These are phyloP conservation scores for Oxyria digyna DNA, from an alignment of 148 eudicot species.

Conservation along the genomic window DNA sequence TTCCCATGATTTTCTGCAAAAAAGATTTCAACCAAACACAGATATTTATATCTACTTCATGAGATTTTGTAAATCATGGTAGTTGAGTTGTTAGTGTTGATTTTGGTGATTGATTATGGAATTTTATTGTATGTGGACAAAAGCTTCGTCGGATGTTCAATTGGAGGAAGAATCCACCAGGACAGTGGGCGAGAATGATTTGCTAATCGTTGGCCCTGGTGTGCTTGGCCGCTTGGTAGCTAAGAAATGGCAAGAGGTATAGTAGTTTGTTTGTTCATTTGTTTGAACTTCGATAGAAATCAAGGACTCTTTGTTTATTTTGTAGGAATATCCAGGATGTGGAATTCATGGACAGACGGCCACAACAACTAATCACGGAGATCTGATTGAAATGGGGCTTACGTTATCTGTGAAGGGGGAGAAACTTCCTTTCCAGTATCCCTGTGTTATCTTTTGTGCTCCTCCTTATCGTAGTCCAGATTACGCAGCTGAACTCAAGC, in stretches of 20 bases:
- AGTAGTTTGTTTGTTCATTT: no score
- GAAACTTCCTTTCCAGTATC: conserved; percentile 28
- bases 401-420: conserved; percentile 38
- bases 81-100: not conserved
- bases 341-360: conserved; percentile 59
- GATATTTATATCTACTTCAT: no score
- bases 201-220: conserved; percentile 85
- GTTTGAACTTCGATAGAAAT: no score
- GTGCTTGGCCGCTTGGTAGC: conserved; percentile 78
- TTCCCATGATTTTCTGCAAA: no score
- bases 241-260: conserved; percentile 65
- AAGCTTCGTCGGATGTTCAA: conserved; percentile 27
- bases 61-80: no score
- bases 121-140: no score
- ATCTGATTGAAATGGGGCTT: conserved; percentile 56
- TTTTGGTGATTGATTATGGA: not conserved
- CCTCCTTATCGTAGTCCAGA: conserved; percentile 56
- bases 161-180: conserved; percentile 22
- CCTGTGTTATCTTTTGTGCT: conserved; percentile 81
- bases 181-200: conserved; percentile 37
- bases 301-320: not conserved
- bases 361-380: conserved; percentile 65
- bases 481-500: conserved; percentile 73
- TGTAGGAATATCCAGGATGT: conserved; percentile 52
- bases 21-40: no score